Evolutionary conservation across 1,139 yeast genomes (phyloP).

Genomic region (Saccharomyces hybrid): DNA sequence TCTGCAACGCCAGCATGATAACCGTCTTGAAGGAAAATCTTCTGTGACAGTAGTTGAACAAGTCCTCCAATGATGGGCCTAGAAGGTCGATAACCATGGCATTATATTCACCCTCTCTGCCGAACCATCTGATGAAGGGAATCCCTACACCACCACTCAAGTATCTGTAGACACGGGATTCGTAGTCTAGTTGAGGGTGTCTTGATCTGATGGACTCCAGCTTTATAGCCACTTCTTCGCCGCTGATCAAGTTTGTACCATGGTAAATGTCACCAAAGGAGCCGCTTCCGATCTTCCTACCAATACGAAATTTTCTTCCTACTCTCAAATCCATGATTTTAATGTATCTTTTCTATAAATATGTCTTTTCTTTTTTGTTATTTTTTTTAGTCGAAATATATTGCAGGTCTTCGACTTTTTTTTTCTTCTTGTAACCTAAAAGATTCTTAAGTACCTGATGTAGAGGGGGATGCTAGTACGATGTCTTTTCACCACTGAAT

Average conservation of each 20-base stretch:
- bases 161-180: constrained; percentile 90
- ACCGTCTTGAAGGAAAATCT: constrained; percentile 92
- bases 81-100: constrained; percentile 94
- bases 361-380: background rate
- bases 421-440: background rate
- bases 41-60: constrained; percentile 91
- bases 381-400: background rate
- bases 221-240: constrained; percentile 96
- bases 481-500: background rate
- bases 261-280: constrained; percentile 95
- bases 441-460: background rate
- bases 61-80: constrained; percentile 92
- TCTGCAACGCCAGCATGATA: constrained; percentile 84
- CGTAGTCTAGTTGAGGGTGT: constrained; percentile 95
- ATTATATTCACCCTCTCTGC: constrained; percentile 91
- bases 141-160: constrained; percentile 96
- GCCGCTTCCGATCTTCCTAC: constrained; percentile 94
- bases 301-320: constrained; percentile 90
- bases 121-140: constrained; percentile 95
- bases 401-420: background rate
- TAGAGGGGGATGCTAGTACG: background rate
- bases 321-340: constrained; percentile 63
- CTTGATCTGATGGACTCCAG: constrained; percentile 83
- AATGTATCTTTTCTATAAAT: background rate
- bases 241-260: constrained; percentile 87